Conservation (phyloP, 371 early-diverging fungal genomes). For the Funneliformis caledonium region DNA sequence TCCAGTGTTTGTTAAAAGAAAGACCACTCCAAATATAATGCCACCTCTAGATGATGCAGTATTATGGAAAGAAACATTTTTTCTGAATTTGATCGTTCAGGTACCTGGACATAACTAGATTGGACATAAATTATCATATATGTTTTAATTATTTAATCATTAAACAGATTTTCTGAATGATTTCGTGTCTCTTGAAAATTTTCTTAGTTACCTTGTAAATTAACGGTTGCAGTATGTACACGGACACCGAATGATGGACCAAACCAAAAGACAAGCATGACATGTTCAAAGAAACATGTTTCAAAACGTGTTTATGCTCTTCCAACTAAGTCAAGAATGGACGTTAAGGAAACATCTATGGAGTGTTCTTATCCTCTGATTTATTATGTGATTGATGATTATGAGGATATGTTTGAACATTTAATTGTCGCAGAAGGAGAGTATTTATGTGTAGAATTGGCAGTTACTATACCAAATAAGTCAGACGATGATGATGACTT, state of each 20-base stretch:
- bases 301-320: conserved; percentile 79
- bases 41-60: conserved; percentile 66
- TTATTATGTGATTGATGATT: conserved; percentile 84
- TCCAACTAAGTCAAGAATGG: conserved; percentile 81
- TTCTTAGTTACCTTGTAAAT: conserved; percentile 69
- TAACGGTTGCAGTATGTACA: conserved; percentile 78
- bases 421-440: conserved; percentile 74
- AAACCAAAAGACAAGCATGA: conserved; percentile 47
- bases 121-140: not conserved
- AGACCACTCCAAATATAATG: conserved; percentile 49
- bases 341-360: conserved; percentile 73
- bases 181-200: not conserved
- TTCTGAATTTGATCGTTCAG: conserved; percentile 83
- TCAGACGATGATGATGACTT: conserved; percentile 36
- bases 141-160: conserved; percentile 6
- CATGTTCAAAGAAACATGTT: conserved; percentile 63
- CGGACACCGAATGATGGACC: conserved; percentile 47
- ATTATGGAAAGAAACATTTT: conserved; percentile 85
- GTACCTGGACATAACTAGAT: conserved; percentile 40
- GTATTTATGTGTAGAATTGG: conserved; percentile 82
- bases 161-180: conserved; percentile 1
- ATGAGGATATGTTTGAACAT: conserved; percentile 79
- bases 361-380: conserved; percentile 84
- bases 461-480: conserved; percentile 53
- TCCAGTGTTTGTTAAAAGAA: conserved; percentile 75